These are phyloP conservation scores for Parascedosporium putredinis DNA, from an alignment of 2,329 filamentous ascomycete genomes.

Conservation along the genomic window DNA sequence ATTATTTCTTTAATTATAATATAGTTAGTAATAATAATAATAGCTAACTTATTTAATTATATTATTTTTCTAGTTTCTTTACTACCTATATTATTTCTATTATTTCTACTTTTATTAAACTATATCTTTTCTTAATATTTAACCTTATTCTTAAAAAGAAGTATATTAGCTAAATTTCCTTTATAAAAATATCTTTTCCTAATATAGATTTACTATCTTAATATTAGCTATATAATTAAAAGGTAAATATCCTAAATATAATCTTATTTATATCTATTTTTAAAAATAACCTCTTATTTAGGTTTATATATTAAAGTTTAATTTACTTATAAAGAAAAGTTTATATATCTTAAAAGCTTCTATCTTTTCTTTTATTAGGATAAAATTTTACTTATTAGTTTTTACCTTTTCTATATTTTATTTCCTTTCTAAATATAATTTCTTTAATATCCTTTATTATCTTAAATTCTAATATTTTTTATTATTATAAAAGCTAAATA, in stretches of 20 bases:
- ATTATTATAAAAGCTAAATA: background rate
- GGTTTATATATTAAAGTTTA: constrained; percentile 7
- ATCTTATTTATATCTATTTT: background rate
- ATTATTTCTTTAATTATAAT: background rate
- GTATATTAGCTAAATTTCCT: background rate
- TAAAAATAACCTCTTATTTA: constrained; percentile 6
- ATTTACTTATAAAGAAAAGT: constrained; percentile 4
- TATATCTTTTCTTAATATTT: background rate
- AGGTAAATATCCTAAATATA: constrained; percentile 1
- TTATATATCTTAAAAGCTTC: constrained; percentile 1
- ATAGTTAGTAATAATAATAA: background rate
- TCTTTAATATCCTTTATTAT: background rate
- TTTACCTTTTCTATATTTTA: background rate
- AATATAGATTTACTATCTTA: background rate
- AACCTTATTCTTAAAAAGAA: background rate
- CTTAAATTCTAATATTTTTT: background rate
- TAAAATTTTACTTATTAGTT: background rate
- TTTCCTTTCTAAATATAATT: background rate
- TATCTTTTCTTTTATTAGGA: background rate
- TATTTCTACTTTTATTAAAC: background rate
- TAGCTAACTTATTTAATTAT: background rate
- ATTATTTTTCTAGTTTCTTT: background rate
- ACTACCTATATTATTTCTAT: background rate
- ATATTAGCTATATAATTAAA: background rate
- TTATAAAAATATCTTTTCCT: background rate